These are phyloP conservation scores for Clonostachys solani DNA, from an alignment of 2,329 filamentous ascomycete genomes.

Conservation along the genomic window DNA sequence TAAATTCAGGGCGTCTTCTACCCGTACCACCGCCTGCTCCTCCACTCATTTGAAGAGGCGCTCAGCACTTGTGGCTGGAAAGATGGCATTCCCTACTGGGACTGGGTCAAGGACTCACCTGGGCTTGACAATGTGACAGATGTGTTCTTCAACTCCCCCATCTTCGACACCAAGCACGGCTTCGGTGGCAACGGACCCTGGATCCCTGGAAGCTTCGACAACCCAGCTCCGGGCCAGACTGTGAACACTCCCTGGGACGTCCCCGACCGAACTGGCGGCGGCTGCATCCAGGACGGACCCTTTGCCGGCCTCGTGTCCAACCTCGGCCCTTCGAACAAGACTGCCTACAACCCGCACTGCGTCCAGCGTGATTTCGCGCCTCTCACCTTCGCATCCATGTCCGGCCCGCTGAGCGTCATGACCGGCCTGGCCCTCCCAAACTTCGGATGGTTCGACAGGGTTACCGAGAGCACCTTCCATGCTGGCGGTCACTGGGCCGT, in stretches of 20 bases:
- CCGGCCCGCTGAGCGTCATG: no score
- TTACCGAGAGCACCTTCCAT: conserved; percentile 1
- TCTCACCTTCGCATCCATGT: no score
- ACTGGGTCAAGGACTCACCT: conserved; percentile 1
- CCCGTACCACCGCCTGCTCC: conserved; percentile 25
- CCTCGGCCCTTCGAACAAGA: conserved; percentile 2
- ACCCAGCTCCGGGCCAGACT: not conserved
- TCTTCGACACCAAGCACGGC: conserved; percentile 6
- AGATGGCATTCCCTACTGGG: conserved; percentile 17
- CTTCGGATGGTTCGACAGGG: no score
- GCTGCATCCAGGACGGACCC: conserved; percentile 1
- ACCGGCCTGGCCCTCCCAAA: no score
- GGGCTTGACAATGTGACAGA: conserved; percentile 3
- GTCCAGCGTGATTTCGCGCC: conserved; percentile 1
- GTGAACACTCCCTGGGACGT: conserved; percentile 1
- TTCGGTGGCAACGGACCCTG: conserved; percentile 6
- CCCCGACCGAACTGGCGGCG: not conserved
- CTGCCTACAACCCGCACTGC: conserved; percentile 7
- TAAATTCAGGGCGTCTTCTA: conserved; percentile 15
- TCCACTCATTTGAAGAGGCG: conserved; percentile 22
- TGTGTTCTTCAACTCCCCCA: not conserved
- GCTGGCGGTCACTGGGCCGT: conserved; percentile 3
- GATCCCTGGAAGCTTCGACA: not conserved
- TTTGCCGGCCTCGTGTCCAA: conserved; percentile 3
- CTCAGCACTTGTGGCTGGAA: conserved; percentile 21